A percentile compares a stretch with the other conserved stretches of the same genome.
phyloP scores from a whole-genome alignment of 495 filamentous ascomycete genomes.

The Aspergillus baeticus region DNA sequence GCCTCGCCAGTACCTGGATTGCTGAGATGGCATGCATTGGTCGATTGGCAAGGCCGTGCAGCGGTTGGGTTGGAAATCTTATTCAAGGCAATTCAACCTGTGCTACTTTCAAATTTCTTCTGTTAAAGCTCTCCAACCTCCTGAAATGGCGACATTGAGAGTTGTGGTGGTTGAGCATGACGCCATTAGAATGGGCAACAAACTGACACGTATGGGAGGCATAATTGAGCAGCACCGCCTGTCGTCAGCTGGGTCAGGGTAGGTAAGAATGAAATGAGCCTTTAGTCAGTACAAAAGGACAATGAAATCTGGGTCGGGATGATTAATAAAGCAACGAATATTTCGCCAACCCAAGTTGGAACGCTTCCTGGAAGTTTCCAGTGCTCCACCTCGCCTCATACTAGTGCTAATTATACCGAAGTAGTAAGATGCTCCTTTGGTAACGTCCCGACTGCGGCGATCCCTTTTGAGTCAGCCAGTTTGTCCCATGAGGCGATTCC shows the following conservation, averaged over 20 bases:
- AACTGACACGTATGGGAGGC: background rate
- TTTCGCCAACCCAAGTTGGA: background rate
- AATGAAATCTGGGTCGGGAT: background rate
- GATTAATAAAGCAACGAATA: constrained; percentile 9
- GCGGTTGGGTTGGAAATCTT: constrained; percentile 2
- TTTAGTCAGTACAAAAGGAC: too few species aligned
- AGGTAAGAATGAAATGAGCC: background rate
- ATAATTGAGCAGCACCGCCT: background rate
- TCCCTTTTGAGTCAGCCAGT: constrained; percentile 17
- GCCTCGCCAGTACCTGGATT: constrained; percentile 14
- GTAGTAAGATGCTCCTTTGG: background rate
- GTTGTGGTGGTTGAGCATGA: background rate
- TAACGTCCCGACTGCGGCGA: constrained; percentile 10
- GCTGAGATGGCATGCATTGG: constrained; percentile 7
- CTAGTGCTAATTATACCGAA: background rate
- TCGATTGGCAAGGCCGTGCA: background rate
- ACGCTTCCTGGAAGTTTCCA: constrained; percentile 11
- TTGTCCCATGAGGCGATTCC: constrained; percentile 17
- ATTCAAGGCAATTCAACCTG: too few species aligned
- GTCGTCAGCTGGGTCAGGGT: background rate
- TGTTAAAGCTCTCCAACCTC: background rate
- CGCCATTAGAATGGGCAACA: background rate
- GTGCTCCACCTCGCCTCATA: constrained; percentile 10
- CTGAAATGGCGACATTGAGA: background rate
- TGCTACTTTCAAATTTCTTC: background rate